These are phyloP conservation scores for Aspergillus nanangensis DNA, from an alignment of 495 filamentous ascomycete species.

Conservation along the genomic window DNA sequence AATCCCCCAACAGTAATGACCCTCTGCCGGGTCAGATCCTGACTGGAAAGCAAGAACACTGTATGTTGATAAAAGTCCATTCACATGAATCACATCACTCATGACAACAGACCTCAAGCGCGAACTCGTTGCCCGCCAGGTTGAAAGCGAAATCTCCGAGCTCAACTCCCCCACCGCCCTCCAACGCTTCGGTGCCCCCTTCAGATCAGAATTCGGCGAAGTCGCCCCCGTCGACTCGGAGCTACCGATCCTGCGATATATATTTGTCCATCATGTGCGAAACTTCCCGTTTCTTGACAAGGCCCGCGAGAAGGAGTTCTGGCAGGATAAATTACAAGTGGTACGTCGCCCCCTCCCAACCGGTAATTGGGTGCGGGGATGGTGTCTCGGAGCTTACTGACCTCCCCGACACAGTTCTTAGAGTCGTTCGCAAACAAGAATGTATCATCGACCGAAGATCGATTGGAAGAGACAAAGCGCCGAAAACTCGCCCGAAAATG, in stretches of 20 bases:
- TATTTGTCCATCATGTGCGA: conserved; percentile 96
- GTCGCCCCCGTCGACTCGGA: conserved; percentile 92
- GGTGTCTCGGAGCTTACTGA: not conserved
- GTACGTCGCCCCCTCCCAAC: conserved; percentile 46
- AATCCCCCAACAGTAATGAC: conserved; percentile 1
- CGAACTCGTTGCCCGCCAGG: conserved; percentile 87
- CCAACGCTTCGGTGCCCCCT: conserved; percentile 91
- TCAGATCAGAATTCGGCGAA: conserved; percentile 87
- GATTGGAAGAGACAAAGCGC: conserved; percentile 92
- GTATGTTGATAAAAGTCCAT: conserved; percentile 42
- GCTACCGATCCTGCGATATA: conserved; percentile 88
- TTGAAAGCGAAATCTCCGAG: conserved; percentile 82
- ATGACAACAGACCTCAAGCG: conserved; percentile 81
- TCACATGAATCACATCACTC: conserved; percentile 7
- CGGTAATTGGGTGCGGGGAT: not conserved
- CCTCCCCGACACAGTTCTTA: conserved; percentile 85
- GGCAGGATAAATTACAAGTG: conserved; percentile 96
- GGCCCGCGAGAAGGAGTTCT: conserved; percentile 97
- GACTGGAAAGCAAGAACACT: conserved; percentile 98
- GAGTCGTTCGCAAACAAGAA: conserved; percentile 98
- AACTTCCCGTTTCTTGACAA: conserved; percentile 97
- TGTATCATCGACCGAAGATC: conserved; percentile 94
- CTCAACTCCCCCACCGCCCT: conserved; percentile 91
- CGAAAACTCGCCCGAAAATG: conserved; percentile 88
- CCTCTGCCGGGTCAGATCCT: conserved; percentile 54